Conservation (phyloP, 306 rosid genomes). For the Lupinus albus region DNA sequence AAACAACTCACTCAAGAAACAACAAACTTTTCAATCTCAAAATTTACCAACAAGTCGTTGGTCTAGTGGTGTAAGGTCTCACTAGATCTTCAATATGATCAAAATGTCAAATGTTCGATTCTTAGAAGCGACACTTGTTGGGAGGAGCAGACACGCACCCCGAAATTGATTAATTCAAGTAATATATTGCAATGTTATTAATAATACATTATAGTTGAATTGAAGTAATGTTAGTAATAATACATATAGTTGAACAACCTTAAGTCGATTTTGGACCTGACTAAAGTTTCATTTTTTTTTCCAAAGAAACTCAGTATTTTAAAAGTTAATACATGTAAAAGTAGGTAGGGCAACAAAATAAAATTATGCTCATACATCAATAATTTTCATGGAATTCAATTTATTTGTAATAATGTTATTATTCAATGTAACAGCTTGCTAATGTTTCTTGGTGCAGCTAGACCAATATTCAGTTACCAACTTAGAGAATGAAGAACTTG, state of each 20-base stretch:
- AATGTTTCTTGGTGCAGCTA: constrained; percentile 52
- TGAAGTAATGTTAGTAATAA: no score
- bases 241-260: neutral
- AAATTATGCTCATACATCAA: neutral
- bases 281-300: neutral
- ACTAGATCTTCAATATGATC: no score
- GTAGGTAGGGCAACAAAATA: neutral
- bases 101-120: no score
- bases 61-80: no score
- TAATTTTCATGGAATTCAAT: neutral
- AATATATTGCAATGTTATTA: no score
- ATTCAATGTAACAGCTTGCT: constrained; percentile 21
- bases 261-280: no score
- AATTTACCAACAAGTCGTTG: no score
- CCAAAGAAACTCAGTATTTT: no score
- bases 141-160: no score
- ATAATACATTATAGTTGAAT: no score
- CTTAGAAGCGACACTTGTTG: no score
- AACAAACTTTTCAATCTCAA: neutral
- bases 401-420: neutral
- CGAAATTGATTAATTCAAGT: no score
- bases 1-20: neutral
- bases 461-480: constrained; percentile 88
- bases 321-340: neutral
- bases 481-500: constrained; percentile 69